Evolutionary conservation across 2,329 filamentous ascomycete species (phyloP), one percentile per base, ranked within the genome.

Genomic region (Monosporascus sp.): DNA sequence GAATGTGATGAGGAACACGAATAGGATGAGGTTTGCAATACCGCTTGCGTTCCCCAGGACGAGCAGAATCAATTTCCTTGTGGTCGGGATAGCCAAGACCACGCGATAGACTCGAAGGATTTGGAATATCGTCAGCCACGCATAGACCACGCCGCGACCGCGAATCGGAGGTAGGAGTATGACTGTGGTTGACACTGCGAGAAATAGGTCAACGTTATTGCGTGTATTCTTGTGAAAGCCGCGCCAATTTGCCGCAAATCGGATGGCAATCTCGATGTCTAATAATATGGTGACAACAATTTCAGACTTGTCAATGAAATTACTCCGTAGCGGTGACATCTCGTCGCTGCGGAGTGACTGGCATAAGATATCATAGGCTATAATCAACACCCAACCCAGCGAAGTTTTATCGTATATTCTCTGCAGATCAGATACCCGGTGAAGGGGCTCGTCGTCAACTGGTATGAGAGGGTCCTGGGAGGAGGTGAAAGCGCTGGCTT

Each of bases 1-100:
- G 65, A 96, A 97, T 0, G 92, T 97, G 65, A 97, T 89, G 50
- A 99, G 78, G 66, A 97, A 96, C 64, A 99, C 91, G 68, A 99
- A 99, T 18, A 97, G 77, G 74, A 99, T 95, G 56, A 99, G 76
- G 67, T 99, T 99, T 40, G 89, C 81, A 57, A 99, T 87, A 88
- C 95, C 95, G 45, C 86, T 84, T 5, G 91, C 87, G 67, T 97
- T 97, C 56, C 94, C 88, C 55, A 99, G 80, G 3, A 99, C 94
- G 37, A 95, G 80, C 60, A 88, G 75, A 66, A 99, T 94, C 51
- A 99, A 81, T 58, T 91, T 87, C 58, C 89, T 81, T 1, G 92
- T 99, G 61, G 97, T 84, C 5, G 91, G 86, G 43, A 99, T 84
- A 17, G 91, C 91, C 63, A 97, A 73, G 51, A 99, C 93, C 43